Evolutionary conservation across 805 yeast species (phyloP), one percentile per base, ranked within the genome.

Genomic region (Torulaspora quercuum): DNA sequence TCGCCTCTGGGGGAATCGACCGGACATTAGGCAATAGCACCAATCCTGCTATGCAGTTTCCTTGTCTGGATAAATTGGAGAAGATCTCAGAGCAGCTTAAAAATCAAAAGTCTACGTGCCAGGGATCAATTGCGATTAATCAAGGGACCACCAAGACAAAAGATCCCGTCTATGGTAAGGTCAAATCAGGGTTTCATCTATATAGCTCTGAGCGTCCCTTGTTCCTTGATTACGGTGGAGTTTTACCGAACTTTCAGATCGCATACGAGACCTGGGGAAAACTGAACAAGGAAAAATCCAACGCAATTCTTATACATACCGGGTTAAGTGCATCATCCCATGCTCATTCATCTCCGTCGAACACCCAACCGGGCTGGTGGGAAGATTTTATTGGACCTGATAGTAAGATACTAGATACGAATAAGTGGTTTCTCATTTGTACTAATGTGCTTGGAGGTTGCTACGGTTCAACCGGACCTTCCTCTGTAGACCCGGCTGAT

Each of bases 261-360:
- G 97, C 96, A 0, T 89, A 84, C 63, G 97, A 89, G 60, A 76
- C 89, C 3, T 89, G 97, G 97, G 97, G 97, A 2, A 49, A 55
- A 5, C 67, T 89, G 45, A 82, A 84, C 46, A 57, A 63, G 2
- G 72, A 67, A 29, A 75, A 66, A 44, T 75, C 82, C 13, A 89
- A 89, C 55, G 83, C 88, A 8, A 75, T 89, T 13, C 67, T 89
- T 23, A 63, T 89, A 7, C 96, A 89, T 53, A 89, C 97, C 0
- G 97, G 97, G 0, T 69, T 89, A 12, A 84, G 95, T 0, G 96
- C 96, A 0, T 84, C 95, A 0, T 85, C 95, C 2, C 97, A 89
- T 65, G 97, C 96, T 7, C 82, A 76, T 52, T 84, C 95, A 3
- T 92, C 84, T 42, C 65, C 68, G 0, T 67, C 72, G 19, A 88